These are phyloP conservation scores for Ogataea ganodermae DNA, from an alignment of 805 yeast species.

Conservation along the genomic window DNA sequence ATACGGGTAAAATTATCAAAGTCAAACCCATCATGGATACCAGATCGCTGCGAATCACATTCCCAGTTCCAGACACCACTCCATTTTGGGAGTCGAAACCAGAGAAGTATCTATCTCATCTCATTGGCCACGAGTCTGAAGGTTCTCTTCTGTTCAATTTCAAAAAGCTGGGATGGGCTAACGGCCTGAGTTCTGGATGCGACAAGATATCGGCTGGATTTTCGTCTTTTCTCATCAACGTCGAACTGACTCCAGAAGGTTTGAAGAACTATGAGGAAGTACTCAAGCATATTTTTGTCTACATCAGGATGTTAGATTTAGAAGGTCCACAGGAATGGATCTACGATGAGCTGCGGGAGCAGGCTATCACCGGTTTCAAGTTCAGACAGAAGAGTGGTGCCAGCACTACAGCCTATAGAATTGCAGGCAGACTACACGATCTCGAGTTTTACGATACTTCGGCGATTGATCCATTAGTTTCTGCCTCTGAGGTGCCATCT, in stretches of 20 bases:
- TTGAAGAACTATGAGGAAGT: constrained; percentile 63
- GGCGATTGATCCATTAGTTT: constrained; percentile 17
- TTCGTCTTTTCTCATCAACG: constrained; percentile 64
- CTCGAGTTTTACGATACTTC: constrained; percentile 27
- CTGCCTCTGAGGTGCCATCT: constrained; percentile 7
- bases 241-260: constrained; percentile 79
- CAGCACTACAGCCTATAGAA: constrained; percentile 64
- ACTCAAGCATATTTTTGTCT: constrained; percentile 64
- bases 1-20: constrained; percentile 54
- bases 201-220: constrained; percentile 65
- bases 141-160: constrained; percentile 78
- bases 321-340: constrained; percentile 77
- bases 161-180: constrained; percentile 78
- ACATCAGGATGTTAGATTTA: constrained; percentile 58
- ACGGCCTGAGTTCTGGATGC: constrained; percentile 72
- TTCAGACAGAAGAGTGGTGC: constrained; percentile 79
- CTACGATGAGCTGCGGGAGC: constrained; percentile 71
- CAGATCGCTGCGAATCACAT: constrained; percentile 64
- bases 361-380: constrained; percentile 69
- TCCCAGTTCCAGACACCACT: constrained; percentile 75
- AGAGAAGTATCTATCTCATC: constrained; percentile 69
- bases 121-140: constrained; percentile 89
- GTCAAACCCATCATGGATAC: constrained; percentile 85
- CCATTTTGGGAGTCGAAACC: constrained; percentile 71
- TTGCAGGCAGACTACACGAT: constrained; percentile 32